phyloP scores from a whole-genome alignment of 202 grass and related monocot genomes.

The Carex sylvatica region DNA sequence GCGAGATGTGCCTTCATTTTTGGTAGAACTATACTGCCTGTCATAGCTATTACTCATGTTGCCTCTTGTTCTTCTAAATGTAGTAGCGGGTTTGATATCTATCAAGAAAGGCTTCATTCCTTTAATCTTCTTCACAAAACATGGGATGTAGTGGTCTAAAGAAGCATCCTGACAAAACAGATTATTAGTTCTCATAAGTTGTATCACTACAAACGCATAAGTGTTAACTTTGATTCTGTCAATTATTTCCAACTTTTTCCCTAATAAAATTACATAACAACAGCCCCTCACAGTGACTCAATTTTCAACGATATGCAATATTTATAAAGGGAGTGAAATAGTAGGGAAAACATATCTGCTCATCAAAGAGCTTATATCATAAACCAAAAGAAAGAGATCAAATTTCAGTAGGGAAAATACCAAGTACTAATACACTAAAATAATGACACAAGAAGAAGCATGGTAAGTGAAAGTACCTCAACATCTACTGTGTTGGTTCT shows the following conservation, averaged over 20 bases:
- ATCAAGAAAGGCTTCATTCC: constrained; percentile 27
- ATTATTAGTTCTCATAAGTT: constrained; percentile 12
- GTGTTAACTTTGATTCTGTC: neutral
- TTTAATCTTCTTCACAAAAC: constrained; percentile 28
- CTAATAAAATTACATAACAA: neutral
- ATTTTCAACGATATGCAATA: neutral
- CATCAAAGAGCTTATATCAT: neutral
- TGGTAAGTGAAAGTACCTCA: neutral
- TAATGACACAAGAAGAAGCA: neutral
- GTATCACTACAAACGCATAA: neutral
- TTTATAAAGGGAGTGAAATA: neutral
- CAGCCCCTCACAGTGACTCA: neutral
- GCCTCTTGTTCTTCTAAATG: constrained; percentile 9
- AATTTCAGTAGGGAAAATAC: neutral
- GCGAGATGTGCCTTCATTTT: constrained; percentile 18
- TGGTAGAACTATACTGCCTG: constrained; percentile 19
- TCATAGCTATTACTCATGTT: constrained; percentile 7
- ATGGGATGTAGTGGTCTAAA: constrained; percentile 26
- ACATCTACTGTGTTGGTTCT: neutral
- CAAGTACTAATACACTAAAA: constrained; percentile 11
- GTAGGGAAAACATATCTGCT: neutral
- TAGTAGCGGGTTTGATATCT: constrained; percentile 19
- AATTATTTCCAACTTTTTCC: neutral
- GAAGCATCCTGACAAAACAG: constrained; percentile 24
- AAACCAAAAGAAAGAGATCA: neutral